Conservation (phyloP, 2,329 filamentous ascomycete species). For the Verticillium tricorpus region DNA sequence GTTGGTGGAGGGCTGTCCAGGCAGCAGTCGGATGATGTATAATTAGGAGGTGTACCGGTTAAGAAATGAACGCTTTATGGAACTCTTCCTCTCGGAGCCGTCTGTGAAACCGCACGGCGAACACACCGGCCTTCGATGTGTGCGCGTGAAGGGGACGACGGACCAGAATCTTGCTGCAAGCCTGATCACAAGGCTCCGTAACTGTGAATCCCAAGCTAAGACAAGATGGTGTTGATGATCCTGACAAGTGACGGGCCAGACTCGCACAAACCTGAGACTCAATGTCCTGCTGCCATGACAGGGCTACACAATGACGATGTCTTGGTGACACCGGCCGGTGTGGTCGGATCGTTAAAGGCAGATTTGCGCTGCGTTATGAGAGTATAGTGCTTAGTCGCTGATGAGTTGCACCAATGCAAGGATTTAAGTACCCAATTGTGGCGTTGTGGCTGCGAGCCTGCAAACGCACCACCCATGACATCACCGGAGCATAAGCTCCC, state of each 20-base stretch:
- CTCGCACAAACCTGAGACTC: no score
- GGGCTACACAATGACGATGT: no score
- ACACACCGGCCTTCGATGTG: no score
- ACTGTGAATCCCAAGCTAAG: no score
- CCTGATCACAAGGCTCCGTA: no score
- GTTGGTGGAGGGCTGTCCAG: background rate
- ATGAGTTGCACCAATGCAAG: background rate
- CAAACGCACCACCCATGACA: constrained; percentile 8
- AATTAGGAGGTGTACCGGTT: background rate
- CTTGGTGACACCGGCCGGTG: background rate
- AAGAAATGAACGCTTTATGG: background rate
- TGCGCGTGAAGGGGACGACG: no score
- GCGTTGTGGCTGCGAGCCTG: background rate
- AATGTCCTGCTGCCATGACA: no score
- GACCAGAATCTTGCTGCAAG: no score
- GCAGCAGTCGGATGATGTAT: background rate
- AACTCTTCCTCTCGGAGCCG: background rate
- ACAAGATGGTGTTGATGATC: no score
- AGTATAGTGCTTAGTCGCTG: background rate
- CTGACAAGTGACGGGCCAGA: no score
- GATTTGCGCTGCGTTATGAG: no score
- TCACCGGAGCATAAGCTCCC: constrained; percentile 16
- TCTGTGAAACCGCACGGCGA: no score
- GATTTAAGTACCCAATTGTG: background rate
- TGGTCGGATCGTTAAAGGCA: background rate